A percentile compares a stretch with the other conserved stretches of the same genome.
Evolutionary conservation across 164 flowering plant genomes (phyloP).

Genomic region (grape (Vitis vinifera)): DNA sequence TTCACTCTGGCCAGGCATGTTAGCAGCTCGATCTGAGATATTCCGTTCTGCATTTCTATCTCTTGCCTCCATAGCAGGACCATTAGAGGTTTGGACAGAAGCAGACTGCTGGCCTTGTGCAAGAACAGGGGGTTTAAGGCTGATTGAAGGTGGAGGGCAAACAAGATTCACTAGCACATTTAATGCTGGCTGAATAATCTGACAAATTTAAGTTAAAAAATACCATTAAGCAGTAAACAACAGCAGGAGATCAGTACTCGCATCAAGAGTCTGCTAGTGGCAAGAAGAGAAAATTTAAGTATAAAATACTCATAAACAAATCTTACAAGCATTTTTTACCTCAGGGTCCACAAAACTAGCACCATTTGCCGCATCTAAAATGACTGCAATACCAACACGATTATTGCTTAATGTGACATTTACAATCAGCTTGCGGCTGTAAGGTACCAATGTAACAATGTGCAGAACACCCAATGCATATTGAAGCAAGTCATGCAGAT

Average conservation of each 20-base stretch:
- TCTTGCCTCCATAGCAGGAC: conserved; percentile 43
- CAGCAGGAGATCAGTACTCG: neutral
- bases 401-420: conserved; percentile 83
- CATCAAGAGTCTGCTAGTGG: neutral
- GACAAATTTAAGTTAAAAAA: conserved; percentile 18
- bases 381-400: conserved; percentile 91
- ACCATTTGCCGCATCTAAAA: conserved; percentile 87
- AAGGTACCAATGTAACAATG: conserved; percentile 80
- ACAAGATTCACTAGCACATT: conserved; percentile 90
- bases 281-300: neutral
- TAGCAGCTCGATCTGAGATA: conserved; percentile 41
- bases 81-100: conserved; percentile 48
- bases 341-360: conserved; percentile 76
- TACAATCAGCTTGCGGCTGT: conserved; percentile 77
- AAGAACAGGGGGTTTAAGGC: conserved; percentile 58
- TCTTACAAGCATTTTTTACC: conserved; percentile 36
- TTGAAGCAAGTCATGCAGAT: conserved; percentile 94
- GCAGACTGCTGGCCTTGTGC: conserved; percentile 61
- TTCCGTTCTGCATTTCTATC: conserved; percentile 54
- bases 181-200: conserved; percentile 90
- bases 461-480: conserved; percentile 97
- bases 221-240: neutral
- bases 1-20: conserved; percentile 42
- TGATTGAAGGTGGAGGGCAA: conserved; percentile 97
- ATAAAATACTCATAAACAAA: neutral